phyloP scores from a whole-genome alignment of 805 yeast genomes.

The Metschnikowia amazonensis region DNA sequence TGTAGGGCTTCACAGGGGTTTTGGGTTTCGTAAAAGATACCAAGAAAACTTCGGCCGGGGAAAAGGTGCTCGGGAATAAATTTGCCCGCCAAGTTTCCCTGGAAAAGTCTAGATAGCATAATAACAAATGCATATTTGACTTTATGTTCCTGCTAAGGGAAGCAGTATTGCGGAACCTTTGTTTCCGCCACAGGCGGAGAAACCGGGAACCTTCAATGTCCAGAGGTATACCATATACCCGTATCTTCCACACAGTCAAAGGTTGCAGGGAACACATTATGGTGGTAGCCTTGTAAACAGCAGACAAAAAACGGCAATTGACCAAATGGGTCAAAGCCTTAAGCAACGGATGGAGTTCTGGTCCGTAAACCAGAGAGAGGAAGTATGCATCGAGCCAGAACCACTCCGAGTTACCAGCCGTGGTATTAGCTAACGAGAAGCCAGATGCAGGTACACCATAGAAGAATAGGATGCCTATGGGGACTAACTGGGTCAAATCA shows the following conservation, averaged over 20 bases:
- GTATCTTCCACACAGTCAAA: constrained; percentile 24
- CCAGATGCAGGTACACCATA: constrained; percentile 40
- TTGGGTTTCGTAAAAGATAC: constrained; percentile 6
- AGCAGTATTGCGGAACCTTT: constrained; percentile 24
- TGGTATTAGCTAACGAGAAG: constrained; percentile 29
- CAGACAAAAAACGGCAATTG: constrained; percentile 36
- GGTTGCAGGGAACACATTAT: neutral
- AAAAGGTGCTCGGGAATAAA: neutral
- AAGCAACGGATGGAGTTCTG: constrained; percentile 23
- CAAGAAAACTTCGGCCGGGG: neutral
- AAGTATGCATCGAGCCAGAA: constrained; percentile 52
- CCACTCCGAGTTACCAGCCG: constrained; percentile 42
- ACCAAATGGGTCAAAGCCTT: constrained; percentile 43
- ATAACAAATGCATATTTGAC: constrained; percentile 31
- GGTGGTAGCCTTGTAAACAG: constrained; percentile 36
- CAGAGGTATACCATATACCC: constrained; percentile 47
- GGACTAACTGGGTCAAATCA: constrained; percentile 35
- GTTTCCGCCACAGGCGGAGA: constrained; percentile 27
- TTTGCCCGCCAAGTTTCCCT: constrained; percentile 31
- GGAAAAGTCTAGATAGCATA: constrained; percentile 43
- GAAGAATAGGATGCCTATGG: constrained; percentile 49
- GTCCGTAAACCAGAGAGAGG: constrained; percentile 16
- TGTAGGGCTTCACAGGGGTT: constrained; percentile 1
- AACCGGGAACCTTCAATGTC: constrained; percentile 37
- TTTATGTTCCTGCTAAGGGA: constrained; percentile 23